Evolutionary conservation across 73 alveolate species (phyloP).

Genomic region (Paramecium bursaria): DNA sequence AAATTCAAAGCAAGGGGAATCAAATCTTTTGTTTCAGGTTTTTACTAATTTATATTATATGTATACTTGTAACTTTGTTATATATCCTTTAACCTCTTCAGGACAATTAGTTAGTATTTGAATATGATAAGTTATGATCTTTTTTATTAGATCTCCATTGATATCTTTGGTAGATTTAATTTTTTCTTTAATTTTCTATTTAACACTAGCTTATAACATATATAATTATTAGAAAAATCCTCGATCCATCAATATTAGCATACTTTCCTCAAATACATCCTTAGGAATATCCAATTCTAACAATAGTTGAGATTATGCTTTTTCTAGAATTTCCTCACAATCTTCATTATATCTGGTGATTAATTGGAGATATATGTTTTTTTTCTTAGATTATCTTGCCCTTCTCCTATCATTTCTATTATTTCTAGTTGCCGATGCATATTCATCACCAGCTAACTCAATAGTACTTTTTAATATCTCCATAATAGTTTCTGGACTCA

Average conservation of each 20-base stretch:
- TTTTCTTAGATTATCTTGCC: neutral
- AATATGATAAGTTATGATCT: too few relatives aligned
- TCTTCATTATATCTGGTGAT: constrained; percentile 45
- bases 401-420: neutral
- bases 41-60: too few relatives aligned
- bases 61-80: too few relatives aligned
- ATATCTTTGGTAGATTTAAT: constrained; percentile 20
- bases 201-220: constrained; percentile 42
- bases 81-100: too few relatives aligned
- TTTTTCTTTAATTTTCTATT: constrained; percentile 53
- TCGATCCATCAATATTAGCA: constrained; percentile 53
- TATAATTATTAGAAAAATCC: constrained; percentile 57
- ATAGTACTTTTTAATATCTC: constrained; percentile 33
- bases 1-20: constrained; percentile 43
- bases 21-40: too few relatives aligned
- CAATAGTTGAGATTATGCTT: constrained; percentile 41
- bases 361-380: neutral
- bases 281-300: constrained; percentile 32
- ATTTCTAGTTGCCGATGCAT: neutral
- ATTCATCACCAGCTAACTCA: constrained; percentile 57
- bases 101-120: too few relatives aligned
- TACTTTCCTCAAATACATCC: constrained; percentile 42
- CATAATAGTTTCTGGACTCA: constrained; percentile 43
- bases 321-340: constrained; percentile 31
- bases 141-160: too few relatives aligned